Base-by-base conservation (phyloP, 2,329 filamentous ascomycete genomes). In the Hymenoscyphus linearis region DNA sequence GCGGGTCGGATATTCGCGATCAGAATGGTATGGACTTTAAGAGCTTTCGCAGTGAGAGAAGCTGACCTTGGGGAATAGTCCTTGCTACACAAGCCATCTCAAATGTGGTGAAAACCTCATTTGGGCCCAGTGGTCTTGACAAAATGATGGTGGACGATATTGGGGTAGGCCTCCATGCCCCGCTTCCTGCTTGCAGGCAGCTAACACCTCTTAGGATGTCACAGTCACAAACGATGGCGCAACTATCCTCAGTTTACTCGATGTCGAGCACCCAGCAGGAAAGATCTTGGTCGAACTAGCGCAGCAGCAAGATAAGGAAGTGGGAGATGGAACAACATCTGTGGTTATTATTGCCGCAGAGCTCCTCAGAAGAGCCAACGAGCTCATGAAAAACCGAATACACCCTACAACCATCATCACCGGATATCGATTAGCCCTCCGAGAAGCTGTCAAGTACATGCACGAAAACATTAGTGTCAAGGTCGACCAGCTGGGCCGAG, bases 141-240 rank as follows among this genome's bases (percentile, higher is more conserved):
- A 99, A 99, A 85, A 99, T 99, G 95, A 98, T 99, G 95, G 95
- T 99, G 71, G 95, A 99, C 79, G 95, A 99, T 75, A 98, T 99
- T 76, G 95, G 95, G 74, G 89, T 91, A 85, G 71, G 87, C 71
- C 61, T 60, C 26, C 53, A 55, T 55, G 27, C 40, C 61, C 40
- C 47, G 54, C 52, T 36, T 26, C 56, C 59, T 56, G 52, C 26
- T 31, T n/a, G 35, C 52, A 57, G 40, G 26, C 55, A 60, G 60
- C 69, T 72, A 59, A 72, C 52, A 55, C 54, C 58, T 53, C 27
- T 36, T 70, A 91, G 88, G 95, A 99, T 80, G 95, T 99, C 62
- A 99, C 95, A 64, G 95, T 99, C 62, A 99, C 95, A 68, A 99
- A 99, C 78, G 95, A 99, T 77, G 95, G 95, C 74, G 95, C 95